Base-by-base conservation (phyloP, 768 basidiomycete genomes). In the Termitomyces sp. region DNA sequence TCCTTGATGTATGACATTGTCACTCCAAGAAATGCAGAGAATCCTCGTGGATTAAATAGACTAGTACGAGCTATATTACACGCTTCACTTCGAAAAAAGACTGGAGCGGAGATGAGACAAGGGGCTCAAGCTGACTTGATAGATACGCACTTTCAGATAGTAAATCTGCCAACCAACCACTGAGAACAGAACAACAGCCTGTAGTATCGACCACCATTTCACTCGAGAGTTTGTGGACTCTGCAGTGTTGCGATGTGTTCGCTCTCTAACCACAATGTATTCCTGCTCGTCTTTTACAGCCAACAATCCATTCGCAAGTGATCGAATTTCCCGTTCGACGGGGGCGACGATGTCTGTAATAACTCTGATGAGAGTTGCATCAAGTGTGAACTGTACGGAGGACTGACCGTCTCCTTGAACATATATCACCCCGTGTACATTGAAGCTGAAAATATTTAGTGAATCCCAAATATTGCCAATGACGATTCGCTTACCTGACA, bases 281-380 rank as follows among this genome's bases (percentile, higher is more conserved):
- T 98, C 97, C 68, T 98, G 96, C 69, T 99, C 97, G 65, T 99
- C 97, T 74, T 98, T 98, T 60, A 99, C 94, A 10, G 90, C 75
- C 53, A 88, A 81, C 46, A 98, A 74, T 9, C 88, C 93, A 51
- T 84, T 82, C 13, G 91, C 85, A 25, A 99, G 74, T 29, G 81
- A 74, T 22, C 97, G 86, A 59, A 98, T 95, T 78, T 98, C 96
- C 54, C 89, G 85, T 69, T 99, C 97, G 48, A 99, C 92, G 7
- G 97, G 97, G 10, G 96, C 95, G 54, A 96, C 90, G 16, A 86
- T 79, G 61, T 92, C 91, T 81, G 68, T 61, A 10, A 36, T 36
- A 38, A 27, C 11, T 9, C 10, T 31, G 32, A 23, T 51, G 33
- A 32, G 33, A 10, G 22, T 33, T 15, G n/a, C 16, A 3, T 40